Base-by-base conservation (phyloP, 2,329 filamentous ascomycete species). In the Talaromyces sp. region DNA sequence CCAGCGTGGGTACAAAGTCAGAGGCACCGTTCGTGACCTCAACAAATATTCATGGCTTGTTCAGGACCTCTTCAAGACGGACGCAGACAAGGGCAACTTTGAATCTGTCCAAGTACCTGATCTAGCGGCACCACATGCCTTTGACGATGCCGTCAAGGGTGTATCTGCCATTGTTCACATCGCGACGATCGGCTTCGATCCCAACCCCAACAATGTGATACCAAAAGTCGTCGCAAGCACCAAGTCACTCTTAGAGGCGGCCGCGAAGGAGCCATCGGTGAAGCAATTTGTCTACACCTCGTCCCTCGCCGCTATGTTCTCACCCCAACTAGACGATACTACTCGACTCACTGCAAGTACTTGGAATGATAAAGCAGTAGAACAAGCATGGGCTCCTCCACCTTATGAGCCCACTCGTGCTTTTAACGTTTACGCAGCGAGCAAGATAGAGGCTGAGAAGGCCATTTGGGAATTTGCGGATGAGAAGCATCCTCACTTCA, bases 281-380 rank as follows among this genome's bases (percentile, higher is more conserved):
- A 22, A 39, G 19, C 39, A 50, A 11, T 63, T 63, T 50, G 61
- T 63, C 22, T 63, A 63, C 41, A 63, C 61, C 11, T 63, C 61
- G 7, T 63, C 61, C 27, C 1, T 63, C 5, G 61, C 52, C 19
- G 61, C 61, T 22, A 33, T n/a, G 31, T 33, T 33, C 16, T 37
- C 47, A n/a, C 47, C 41, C 14, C 24, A 27, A 3, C 27, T 43
- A 37, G 41, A 14, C 7, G 52, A 58, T 27, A 49, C 52, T 13
- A 33, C 61, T 22, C 52, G 56, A 39, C 45, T 63, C 24, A 54
- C 50, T 13, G 39, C 50, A 14, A 14, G 50, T 27, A 63, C 61
- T 1, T 63, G 52, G 52, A 63, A 63, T 13, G 41, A 58, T 13
- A 37, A 11, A 8, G 52, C 61, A 35, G 8, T 58, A 10, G 19